A percentile compares a stretch with the other conserved stretches of the same genome.
Evolutionary conservation across 306 rosid species (phyloP).

Genomic region (Pyrus bretschneideri): DNA sequence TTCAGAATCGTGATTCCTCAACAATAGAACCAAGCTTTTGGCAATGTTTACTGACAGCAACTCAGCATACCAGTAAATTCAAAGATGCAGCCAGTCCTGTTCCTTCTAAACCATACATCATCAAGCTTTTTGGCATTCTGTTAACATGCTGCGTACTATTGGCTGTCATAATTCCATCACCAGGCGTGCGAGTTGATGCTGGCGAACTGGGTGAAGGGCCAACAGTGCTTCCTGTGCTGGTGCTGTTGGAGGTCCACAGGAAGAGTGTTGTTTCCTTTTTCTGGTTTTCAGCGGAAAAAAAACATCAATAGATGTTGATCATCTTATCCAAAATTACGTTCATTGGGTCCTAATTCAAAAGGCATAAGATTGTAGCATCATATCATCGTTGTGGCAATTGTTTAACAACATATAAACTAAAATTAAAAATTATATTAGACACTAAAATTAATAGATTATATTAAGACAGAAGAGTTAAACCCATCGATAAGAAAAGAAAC

Average conservation of each 20-base stretch:
- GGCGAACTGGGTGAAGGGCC: slow-evolving; percentile 87
- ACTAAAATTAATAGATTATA: not conserved
- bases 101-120: slow-evolving; percentile 74
- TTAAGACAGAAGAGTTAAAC: not conserved
- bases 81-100: slow-evolving; percentile 75
- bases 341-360: slow-evolving; percentile 11
- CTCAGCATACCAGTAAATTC: slow-evolving; percentile 65
- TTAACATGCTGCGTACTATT: slow-evolving; percentile 64
- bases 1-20: not conserved
- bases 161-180: slow-evolving; percentile 65
- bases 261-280: slow-evolving; percentile 84
- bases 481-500: not conserved
- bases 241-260: slow-evolving; percentile 88
- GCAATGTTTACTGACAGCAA: not conserved
- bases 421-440: no score
- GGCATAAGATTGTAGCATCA: slow-evolving; percentile 4
- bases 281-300: slow-evolving; percentile 50
- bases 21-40: not conserved
- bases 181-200: slow-evolving; percentile 86
- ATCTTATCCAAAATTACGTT: not conserved
- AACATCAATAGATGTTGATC: slow-evolving; percentile 11
- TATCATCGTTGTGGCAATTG: not conserved
- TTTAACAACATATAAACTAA: no score
- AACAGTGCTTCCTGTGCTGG: slow-evolving; percentile 77
- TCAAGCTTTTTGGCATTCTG: slow-evolving; percentile 61